Evolutionary conservation across 2,329 filamentous ascomycete genomes (phyloP), one percentile per base, ranked within the genome.

Genomic region (Colletotrichum caudatum): DNA sequence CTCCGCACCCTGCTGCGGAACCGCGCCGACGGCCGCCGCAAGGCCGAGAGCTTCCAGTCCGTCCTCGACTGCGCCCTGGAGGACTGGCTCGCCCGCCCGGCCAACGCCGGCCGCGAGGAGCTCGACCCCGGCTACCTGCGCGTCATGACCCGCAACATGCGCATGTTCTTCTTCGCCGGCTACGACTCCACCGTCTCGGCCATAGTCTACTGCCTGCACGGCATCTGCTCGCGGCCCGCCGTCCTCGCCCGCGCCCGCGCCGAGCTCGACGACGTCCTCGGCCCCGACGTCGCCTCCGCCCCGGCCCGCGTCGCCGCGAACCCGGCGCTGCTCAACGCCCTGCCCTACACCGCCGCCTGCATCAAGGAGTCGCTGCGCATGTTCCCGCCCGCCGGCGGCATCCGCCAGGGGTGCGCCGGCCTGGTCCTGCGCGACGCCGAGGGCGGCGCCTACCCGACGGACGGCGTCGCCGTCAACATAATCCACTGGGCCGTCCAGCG

Each of bases 351-450:
- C 3, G 80, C 79, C 12, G 87, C 87, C 53, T 83, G 88, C 26
- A 83, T 89, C 72, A 87, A 88, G 74, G 89, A 91, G 77, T 80
- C 83, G 0, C 79, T 90, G 23, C 83, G 88, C 12, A 76, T 90
- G 44, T 88, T 85, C 73, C 87, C 87, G 16, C 83, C 87, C 1
- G 87, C 85, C 0, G 83, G 80, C 61, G 82, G 83, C 3, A 81
- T 84, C 48, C 82, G 87, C 37, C 72, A 71, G 18, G 83, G 82
- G 26, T 76, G 70, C 41, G 72, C 73, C 23, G 81, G 82, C 56
- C 76, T 82, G 65, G 81, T 82, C n/a, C 75, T 84, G 61, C 82
- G 78, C 58, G 80, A 86, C 39, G 81, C 78, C 2, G 80, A 82
- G 50, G 85, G 85, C 16, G 80, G 79, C 50, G 74, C 80, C n/a